phyloP scores from a whole-genome alignment of 2,329 filamentous ascomycete genomes.

The Fusarium sp. region DNA sequence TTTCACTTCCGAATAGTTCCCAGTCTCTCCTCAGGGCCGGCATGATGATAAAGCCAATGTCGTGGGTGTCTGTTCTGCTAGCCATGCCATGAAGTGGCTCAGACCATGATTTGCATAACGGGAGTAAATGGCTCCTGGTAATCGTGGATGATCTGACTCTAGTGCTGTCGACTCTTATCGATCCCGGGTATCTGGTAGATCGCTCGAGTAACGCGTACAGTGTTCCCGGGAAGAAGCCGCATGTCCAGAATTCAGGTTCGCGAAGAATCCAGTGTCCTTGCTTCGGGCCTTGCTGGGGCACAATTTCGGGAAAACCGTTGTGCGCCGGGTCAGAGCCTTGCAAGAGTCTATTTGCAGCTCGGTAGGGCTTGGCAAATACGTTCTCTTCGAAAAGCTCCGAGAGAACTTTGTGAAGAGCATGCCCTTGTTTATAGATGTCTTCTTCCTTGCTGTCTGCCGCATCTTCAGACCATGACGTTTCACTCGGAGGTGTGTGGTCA shows the following conservation, averaged over 20 bases:
- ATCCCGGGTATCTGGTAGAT: conserved; percentile 41
- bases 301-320: conserved; percentile 45
- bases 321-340: not conserved
- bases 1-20: conserved; percentile 53
- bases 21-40: conserved; percentile 58
- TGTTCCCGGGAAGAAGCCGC: conserved; percentile 53
- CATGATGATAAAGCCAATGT: conserved; percentile 63
- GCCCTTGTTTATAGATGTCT: no score
- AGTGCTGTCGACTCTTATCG: not conserved
- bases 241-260: conserved; percentile 53
- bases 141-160: not conserved
- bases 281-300: conserved; percentile 41
- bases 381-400: conserved; percentile 1
- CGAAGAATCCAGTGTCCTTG: conserved; percentile 42
- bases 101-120: conserved; percentile 20
- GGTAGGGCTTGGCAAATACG: not conserved
- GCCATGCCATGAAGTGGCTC: conserved; percentile 45
- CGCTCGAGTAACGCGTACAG: conserved; percentile 50
- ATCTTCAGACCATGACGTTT: not conserved
- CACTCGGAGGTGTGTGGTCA: not conserved
- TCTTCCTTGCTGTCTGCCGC: not conserved
- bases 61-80: conserved; percentile 60
- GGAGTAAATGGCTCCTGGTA: not conserved
- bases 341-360: not conserved
- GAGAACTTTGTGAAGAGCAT: not conserved